Evolutionary conservation across 192 early-diverging fungal genomes (phyloP), one percentile per base, ranked within the genome.

Genomic region (Pilaira anomala): DNA sequence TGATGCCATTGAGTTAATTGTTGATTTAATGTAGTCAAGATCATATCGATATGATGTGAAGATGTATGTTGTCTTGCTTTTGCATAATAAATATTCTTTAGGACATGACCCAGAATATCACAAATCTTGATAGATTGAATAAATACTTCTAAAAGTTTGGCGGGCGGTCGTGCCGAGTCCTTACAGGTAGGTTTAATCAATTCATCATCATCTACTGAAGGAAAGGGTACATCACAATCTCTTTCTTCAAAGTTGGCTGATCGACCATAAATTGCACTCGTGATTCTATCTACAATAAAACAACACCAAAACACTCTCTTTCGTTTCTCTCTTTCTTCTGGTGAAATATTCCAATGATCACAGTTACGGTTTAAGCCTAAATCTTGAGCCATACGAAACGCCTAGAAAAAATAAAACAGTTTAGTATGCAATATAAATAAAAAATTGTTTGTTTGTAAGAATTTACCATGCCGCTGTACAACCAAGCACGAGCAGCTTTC

Each of bases 241-340:
- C 73, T 48, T 41, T 84, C 77, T 29, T 79, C 75, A 65, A 81
- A 81, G 3, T 67, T 66, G 6, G 70, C 33, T 13, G 80, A 69
- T 55, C 88, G 83, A 16, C 90, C 90, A 33, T 87, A 81, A 28
- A 74, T 78, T 12, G 86, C 84, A 55, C 84, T 85, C 13, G 77
- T 74, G 69, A 85, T 79, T 40, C 87, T 77, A 69, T 92, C 90
- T 52, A 85, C 72, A 9, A 90, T 71, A 49, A 85, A 89, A 66
- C 85, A 87, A 24, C 82, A 73, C 90, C 90, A 92, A 83, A 87
- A 92, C 0, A 87, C 81, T 39, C 88, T 80, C 48, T 83, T 85
- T 30, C 90, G 64, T 44, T 82, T 66, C 67, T 90, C 86, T 3
- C 71, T 65, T 48, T 92, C 87, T 18, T 76, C 61, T 11, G 68